Evolutionary conservation across 2,329 filamentous ascomycete species (phyloP), one percentile per base, ranked within the genome.

Genomic region (Myriosclerotinia curreyana): DNA sequence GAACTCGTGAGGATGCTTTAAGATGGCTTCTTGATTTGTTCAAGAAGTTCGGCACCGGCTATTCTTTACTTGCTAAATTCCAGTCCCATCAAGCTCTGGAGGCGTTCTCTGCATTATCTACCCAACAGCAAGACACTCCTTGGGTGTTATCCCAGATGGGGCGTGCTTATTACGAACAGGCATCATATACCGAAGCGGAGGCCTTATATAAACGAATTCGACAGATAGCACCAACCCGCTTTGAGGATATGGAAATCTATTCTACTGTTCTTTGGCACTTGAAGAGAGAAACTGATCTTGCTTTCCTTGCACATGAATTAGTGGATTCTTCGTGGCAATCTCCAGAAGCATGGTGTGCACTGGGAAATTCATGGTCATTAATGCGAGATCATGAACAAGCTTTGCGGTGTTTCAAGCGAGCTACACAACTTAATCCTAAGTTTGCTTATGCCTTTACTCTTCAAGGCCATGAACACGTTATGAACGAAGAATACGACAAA

Each of bases 241-340:
- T 96, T 52, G 90, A 96, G 74, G 93, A 97, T 73, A 97, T 98
- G 93, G 95, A 99, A 74, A 88, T 98, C 44, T 99, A 96, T 77
- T 98, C 94, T 17, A 99, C 95, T 0, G 89, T 96, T n/a, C 82
- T 99, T n/a, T 99, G 96, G 95, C 93, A 97, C 76, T 79, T 97
- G 67, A 96, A 96, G 76, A 88, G 90, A 68, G 94, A 97, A 73
- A 90, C 92, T 0, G 91, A 97, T 66, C 82, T 99, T 28, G 93
- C 94, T 0, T 96, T 95, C 76, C 82, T 99, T 36, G 92, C 94
- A 0, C 94, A 98, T 73, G 91, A 96, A 72, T 82, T 98, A 49
- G 84, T 96, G 60, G 94, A 97, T 69, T 81, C 90, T 20, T 90
- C 92, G 66, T 95, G 93, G 79, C 82, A 95, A 68, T 94, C 93